These are phyloP conservation scores for Scutellaria galericulata DNA, from an alignment of 257 asterid species.

Conservation along the genomic window DNA sequence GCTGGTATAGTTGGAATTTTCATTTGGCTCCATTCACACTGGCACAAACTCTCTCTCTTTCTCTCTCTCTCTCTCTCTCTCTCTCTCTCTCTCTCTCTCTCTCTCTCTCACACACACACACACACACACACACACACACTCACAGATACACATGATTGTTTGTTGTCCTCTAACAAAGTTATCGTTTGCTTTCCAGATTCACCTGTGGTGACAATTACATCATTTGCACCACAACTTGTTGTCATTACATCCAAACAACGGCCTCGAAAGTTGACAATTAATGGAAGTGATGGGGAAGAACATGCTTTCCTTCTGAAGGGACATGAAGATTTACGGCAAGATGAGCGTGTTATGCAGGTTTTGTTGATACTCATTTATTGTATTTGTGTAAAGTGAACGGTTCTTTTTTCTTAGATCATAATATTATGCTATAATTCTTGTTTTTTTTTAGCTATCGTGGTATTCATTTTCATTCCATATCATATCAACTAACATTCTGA, in stretches of 20 bases:
- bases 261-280: slow-evolving; percentile 94
- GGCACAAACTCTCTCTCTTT: too few relatives aligned
- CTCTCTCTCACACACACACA: too few relatives aligned
- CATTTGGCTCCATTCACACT: background rate
- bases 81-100: too few relatives aligned
- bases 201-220: slow-evolving; percentile 89
- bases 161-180: slow-evolving; percentile 12
- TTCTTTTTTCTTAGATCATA: slow-evolving; percentile 16
- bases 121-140: too few relatives aligned
- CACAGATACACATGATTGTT: background rate
- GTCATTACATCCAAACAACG: slow-evolving; percentile 98
- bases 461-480: background rate
- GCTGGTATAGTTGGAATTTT: slow-evolving; percentile 60
- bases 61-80: too few relatives aligned
- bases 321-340: slow-evolving; percentile 98
- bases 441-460: background rate
- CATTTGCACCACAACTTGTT: slow-evolving; percentile 96
- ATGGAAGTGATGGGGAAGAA: slow-evolving; percentile 97
- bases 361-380: slow-evolving; percentile 1
- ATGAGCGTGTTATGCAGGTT: slow-evolving; percentile 99
- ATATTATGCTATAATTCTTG: slow-evolving; percentile 21
- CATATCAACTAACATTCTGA: slow-evolving; percentile 34
- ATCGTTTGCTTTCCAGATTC: slow-evolving; percentile 57
- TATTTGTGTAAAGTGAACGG: background rate
- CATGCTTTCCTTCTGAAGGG: slow-evolving; percentile 96